These are phyloP conservation scores for Endoconidiophora polonica DNA, from an alignment of 2,329 filamentous ascomycete species.

Conservation along the genomic window DNA sequence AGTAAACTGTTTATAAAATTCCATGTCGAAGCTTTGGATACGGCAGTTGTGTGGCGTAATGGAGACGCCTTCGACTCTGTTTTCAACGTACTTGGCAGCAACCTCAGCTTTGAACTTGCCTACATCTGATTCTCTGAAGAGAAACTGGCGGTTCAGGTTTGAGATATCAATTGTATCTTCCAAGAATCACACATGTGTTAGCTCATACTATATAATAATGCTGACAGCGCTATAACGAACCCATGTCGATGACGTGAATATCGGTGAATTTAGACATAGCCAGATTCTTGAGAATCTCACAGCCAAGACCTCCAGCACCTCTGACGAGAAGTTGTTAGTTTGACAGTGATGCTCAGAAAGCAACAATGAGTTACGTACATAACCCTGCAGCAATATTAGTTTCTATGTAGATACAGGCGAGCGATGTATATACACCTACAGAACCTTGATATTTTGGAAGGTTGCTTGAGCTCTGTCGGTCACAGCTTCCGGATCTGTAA, in stretches of 20 bases:
- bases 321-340: conserved; percentile 28
- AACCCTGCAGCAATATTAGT: conserved; percentile 24
- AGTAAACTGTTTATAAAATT: conserved; percentile 95
- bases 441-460: conserved; percentile 55
- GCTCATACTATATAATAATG: too few species aligned
- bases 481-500: conserved; percentile 48
- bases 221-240: conserved; percentile 26
- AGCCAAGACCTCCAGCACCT: conserved; percentile 84
- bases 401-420: neutral
- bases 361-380: conserved; percentile 25
- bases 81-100: conserved; percentile 80
- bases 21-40: conserved; percentile 92
- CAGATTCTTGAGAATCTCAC: conserved; percentile 91
- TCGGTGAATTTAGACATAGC: conserved; percentile 90
- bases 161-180: conserved; percentile 94
- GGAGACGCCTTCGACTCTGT: conserved; percentile 71
- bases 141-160: conserved; percentile 92
- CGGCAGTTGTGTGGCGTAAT: conserved; percentile 89
- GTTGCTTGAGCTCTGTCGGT: conserved; percentile 35
- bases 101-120: conserved; percentile 89
- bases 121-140: conserved; percentile 83
- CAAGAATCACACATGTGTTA: conserved; percentile 6
- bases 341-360: too few species aligned
- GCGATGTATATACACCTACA: conserved; percentile 33
- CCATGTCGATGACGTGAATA: conserved; percentile 99